Base-by-base conservation (phyloP, 2,329 filamentous ascomycete genomes). In the Trichocomaceae sp. region DNA sequence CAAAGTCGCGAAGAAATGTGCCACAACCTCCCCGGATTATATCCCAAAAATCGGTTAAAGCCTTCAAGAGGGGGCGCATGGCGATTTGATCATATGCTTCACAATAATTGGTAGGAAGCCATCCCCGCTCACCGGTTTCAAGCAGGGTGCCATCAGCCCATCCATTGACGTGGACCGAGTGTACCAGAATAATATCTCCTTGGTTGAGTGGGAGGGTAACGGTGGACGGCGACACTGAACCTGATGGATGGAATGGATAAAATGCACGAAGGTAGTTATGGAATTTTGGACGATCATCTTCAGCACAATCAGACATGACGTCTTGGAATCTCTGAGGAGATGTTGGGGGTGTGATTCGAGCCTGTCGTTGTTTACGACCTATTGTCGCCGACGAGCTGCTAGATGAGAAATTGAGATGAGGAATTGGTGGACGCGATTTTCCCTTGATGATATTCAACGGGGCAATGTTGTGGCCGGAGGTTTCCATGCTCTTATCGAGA, bases 101-200 rank as follows among this genome's bases (percentile, higher is more conserved):
- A 76, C 93, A 99, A 70, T 97, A 99, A 72, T 99, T 99, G 8
- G 93, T 99, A 2, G 93, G 93, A 57, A 99, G 77, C 93, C 93
- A 99, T 59, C 93, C 93, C 62, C 93, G 82, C 50, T 87, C 87
- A 23, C 92, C 92, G 2, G 90, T 89, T 22, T 86, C 81, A 58
- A 99, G 75, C 41, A 96, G 77, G 0, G 93, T 99, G 50, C 93
- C 93, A 70, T 99, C 93, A 31, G 93, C 93, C 93, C 93, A 99
- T 62, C 93, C 93, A 75, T 97, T 99, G 58, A 90, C 93, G 72
- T 99, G 93, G 61, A 97, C 88, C 3, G 93, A 96, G 71, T 99
- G 93, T 20, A 99, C 87, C 56, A 99, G 75, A 52, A 99, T 86
- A 48, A 99, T 83, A 66, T 99, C 93, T 57, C 93, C 93, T 67